Conservation (phyloP, 2,329 filamentous ascomycete genomes). For the Tolypocladium ovalisporum region DNA sequence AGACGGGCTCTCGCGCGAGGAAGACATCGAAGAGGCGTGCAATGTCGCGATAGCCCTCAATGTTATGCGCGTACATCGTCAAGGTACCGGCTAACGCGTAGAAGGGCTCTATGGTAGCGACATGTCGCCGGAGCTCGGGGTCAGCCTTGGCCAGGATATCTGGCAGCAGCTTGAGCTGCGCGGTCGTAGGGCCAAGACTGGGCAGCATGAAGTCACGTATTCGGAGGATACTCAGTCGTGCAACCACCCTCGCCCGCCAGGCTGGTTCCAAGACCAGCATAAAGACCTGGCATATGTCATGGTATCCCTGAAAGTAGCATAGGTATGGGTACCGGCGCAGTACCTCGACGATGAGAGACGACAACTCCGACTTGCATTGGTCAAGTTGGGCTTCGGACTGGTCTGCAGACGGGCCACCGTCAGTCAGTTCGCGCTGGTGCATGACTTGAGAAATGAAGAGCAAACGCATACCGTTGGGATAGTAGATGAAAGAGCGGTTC, state of each 20-base stretch:
- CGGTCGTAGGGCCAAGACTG: constrained; percentile 66
- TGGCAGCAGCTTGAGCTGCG: constrained; percentile 80
- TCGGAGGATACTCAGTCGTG: constrained; percentile 76
- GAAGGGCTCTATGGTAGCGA: constrained; percentile 73
- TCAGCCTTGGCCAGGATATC: constrained; percentile 68
- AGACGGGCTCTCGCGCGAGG: constrained; percentile 75
- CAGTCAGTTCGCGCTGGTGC: not conserved
- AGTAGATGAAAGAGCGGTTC: constrained; percentile 93
- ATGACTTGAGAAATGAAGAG: not conserved
- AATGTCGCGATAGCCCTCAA: constrained; percentile 81
- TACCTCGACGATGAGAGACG: constrained; percentile 66
- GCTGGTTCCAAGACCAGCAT: constrained; percentile 67
- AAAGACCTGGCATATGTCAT: constrained; percentile 95
- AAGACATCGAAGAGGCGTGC: constrained; percentile 87
- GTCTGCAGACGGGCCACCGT: constrained; percentile 30
- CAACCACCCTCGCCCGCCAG: constrained; percentile 51
- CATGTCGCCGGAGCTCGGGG: constrained; percentile 58
- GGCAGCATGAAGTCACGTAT: constrained; percentile 98
- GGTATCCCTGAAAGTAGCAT: constrained; percentile 96
- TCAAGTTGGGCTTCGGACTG: constrained; percentile 58
- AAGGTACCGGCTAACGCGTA: constrained; percentile 90
- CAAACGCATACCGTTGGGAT: constrained; percentile 57
- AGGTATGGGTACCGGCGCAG: constrained; percentile 73
- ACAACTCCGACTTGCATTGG: constrained; percentile 64
- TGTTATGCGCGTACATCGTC: constrained; percentile 94